Percentiles rank a stretch among this genome's conserved stretches.
Evolutionary conservation across 2,329 filamentous ascomycete genomes (phyloP).

Genomic region (Erysiphe pulchra): DNA sequence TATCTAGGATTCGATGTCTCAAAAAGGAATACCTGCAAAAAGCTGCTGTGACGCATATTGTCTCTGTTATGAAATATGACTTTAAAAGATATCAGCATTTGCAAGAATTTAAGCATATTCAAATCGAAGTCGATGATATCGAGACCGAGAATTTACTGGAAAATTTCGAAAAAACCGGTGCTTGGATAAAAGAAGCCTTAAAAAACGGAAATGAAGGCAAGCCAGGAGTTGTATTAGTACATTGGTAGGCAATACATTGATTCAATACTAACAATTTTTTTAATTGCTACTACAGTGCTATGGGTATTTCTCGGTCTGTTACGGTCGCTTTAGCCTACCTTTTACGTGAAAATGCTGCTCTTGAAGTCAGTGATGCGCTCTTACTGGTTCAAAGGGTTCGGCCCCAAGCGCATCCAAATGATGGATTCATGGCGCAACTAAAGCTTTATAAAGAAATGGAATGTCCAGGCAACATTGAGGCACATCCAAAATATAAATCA

Average conservation of each 20-base stretch:
- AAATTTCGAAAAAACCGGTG: slow-evolving; percentile 52
- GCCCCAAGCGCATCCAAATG: slow-evolving; percentile 66
- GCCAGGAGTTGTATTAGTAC: slow-evolving; percentile 36
- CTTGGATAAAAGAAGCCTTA: slow-evolving; percentile 61
- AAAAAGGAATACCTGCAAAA: slow-evolving; percentile 42
- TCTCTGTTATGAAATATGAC: slow-evolving; percentile 54
- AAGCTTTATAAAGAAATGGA: slow-evolving; percentile 71
- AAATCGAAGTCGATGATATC: slow-evolving; percentile 72
- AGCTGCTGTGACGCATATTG: slow-evolving; percentile 62
- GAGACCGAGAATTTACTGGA: slow-evolving; percentile 70
- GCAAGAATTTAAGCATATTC: slow-evolving; percentile 41
- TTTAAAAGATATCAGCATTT: slow-evolving; percentile 26
- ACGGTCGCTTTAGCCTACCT: slow-evolving; percentile 66
- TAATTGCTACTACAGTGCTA: slow-evolving; percentile 36
- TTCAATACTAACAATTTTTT: neutral
- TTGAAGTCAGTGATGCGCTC: slow-evolving; percentile 28
- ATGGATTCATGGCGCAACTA: slow-evolving; percentile 76
- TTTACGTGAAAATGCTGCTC: slow-evolving; percentile 36
- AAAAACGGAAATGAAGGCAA: slow-evolving; percentile 22
- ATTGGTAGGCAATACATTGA: slow-evolving; percentile 28
- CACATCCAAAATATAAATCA: slow-evolving; percentile 54
- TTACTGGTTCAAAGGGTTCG: slow-evolving; percentile 41
- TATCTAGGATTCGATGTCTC: slow-evolving; percentile 47
- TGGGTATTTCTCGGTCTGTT: slow-evolving; percentile 86
- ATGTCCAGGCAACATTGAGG: slow-evolving; percentile 42